Evolutionary conservation across 257 asterid species (phyloP), one percentile per base, ranked within the genome.

Genomic region (Nicotiana tomentosiformis): DNA sequence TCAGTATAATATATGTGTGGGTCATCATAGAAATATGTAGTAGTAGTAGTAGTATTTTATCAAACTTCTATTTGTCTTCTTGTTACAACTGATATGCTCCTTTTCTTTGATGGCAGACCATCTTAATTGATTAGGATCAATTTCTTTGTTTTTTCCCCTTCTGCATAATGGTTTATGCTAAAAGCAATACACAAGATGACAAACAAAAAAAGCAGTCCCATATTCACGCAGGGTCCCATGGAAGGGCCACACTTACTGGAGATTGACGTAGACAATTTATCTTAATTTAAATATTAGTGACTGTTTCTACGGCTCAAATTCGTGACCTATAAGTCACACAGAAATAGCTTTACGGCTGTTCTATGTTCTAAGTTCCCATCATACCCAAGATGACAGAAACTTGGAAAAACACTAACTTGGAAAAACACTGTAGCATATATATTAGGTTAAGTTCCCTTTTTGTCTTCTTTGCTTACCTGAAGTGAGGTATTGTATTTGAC

Each of bases 61-160:
- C 12, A 55, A 64, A 43, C 5, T 83, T 65, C 83, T 55, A 2
- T 11, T 20, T 32, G 57, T 43, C 74, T 56, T 68, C 5, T 60
- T 84, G 80, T 74, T 74, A 29, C 20, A 46, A 74, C 4, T 20
- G 20, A 74, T 10, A 74, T 74, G 35, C 46, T 6, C 79, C 79
- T 46, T 79, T 68, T 20, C 33, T 23, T 84, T 78, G 58, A 46
- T 69, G 86, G 77, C 77, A 69, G 84, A 69, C 84, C 81, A 79
- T 69, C 82, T 61, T 60, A 57, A 68, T 84, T 78, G 7, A 51
- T 64, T 66, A 53, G 17, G 35, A 74, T 74, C 80, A 11, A 23
- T 11, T 46, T 39, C 5, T 29, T 43, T 20, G 9, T 60, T 33
- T 72, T 46, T 20, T 30, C 3, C 23, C 10, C 32, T 61, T 35